Evolutionary conservation across 2,329 filamentous ascomycete genomes (phyloP).

Genomic region (Aspergillus glaucus): DNA sequence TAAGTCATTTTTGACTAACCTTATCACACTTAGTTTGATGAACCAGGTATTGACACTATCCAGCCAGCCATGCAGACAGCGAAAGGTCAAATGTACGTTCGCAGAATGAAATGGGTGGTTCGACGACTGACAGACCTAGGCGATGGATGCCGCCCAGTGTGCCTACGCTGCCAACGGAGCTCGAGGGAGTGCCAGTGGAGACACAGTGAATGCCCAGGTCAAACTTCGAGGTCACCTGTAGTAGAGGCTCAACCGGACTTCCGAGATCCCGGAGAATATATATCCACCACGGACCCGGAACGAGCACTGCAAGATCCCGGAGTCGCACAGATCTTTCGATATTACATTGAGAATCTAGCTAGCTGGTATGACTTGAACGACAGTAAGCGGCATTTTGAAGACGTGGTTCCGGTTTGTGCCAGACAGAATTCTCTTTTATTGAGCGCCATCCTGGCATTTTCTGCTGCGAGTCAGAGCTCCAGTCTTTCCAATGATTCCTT

Average conservation of each 20-base stretch:
- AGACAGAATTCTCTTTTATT: constrained; percentile 40
- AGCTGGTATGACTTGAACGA: constrained; percentile 47
- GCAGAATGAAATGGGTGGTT: not conserved
- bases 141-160: constrained; percentile 3
- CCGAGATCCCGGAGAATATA: not conserved
- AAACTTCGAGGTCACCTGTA: not conserved
- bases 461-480: constrained; percentile 36
- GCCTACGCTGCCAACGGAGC: constrained; percentile 1
- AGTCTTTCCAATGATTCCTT: constrained; percentile 12
- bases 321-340: constrained; percentile 27
- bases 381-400: constrained; percentile 27
- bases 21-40: not conserved
- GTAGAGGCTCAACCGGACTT: not conserved
- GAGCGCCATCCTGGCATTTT: constrained; percentile 41
- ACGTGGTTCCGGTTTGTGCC: constrained; percentile 30
- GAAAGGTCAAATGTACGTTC: constrained; percentile 5
- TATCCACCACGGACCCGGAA: constrained; percentile 6
- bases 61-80: constrained; percentile 4
- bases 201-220: not conserved
- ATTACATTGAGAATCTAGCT: constrained; percentile 35
- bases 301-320: constrained; percentile 4
- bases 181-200: constrained; percentile 4
- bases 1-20: not conserved
- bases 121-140: not conserved
- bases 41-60: not conserved